Base-by-base conservation (phyloP, 1,284 basidiomycete genomes). In the Cryptococcus deneoformans region DNA sequence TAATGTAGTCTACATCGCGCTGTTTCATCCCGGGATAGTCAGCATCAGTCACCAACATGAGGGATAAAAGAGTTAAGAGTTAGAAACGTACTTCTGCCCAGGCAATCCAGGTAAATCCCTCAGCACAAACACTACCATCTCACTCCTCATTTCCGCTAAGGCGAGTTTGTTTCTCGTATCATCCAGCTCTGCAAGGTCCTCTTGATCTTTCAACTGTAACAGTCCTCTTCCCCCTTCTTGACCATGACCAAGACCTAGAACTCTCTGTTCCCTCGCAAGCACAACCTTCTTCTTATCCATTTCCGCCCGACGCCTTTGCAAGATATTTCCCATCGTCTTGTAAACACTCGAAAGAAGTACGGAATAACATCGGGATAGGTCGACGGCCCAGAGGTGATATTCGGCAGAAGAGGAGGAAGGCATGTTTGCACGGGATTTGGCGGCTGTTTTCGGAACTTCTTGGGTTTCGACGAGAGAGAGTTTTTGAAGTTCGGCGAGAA, bases 391-490 rank as follows among this genome's bases (percentile, higher is more conserved):
- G 16, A 96, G 83, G 77, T 75, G 72, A 55, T 66, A 69, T 58
- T 75, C 72, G 5, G 65, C 54, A 12, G 60, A 62, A 12, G 16
- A 11, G 3, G 62, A 60, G 2, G 64, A 36, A 8, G 72, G 68
- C 50, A 70, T 60, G 40, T 59, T 62, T 34, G 56, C 58, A 24
- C 90, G 89, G 70, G 90, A 89, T 54, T 91, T 87, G 70, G 93
- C 89, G 16, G 88, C 87, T 60, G 86, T 90, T 75, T 88, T 89
- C 3, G 93, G 88, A 3, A 96, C 87, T 73, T 96, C 92, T 79
- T 94, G 91, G 9, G 88, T 87, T 67, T 89, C 90, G 65, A 96
- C 86, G 54, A 96, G 76, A 35, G 85, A 86, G 67, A 92, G 86
- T 8, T 86, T 82, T 7, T 90, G 86, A 54, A 99, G 83, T 2